Percentiles rank a stretch among this genome's conserved stretches.
Evolutionary conservation across 148 eudicot species (phyloP).

Genomic region (Rhododendron ovatum): DNA sequence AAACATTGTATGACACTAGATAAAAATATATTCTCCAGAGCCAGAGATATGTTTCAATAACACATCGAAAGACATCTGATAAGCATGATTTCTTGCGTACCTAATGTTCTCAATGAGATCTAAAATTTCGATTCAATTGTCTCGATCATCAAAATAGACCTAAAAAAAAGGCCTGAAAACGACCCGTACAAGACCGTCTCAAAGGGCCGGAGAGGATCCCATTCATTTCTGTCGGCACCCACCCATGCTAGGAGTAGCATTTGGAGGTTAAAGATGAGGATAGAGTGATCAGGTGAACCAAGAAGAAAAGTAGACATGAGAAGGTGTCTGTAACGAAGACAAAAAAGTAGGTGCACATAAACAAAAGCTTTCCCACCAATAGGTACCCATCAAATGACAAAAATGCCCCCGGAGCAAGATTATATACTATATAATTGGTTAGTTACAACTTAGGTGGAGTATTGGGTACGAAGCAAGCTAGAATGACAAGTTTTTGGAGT

Average conservation of each 20-base stretch:
- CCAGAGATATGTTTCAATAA: too few species aligned
- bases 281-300: background rate
- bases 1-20: too few species aligned
- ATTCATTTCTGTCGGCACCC: background rate
- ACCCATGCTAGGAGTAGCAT: background rate
- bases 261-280: background rate
- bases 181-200: background rate
- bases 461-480: background rate
- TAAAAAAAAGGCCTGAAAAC: too few species aligned
- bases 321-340: background rate
- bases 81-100: too few species aligned
- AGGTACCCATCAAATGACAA: background rate
- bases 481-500: background rate
- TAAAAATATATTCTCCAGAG: too few species aligned
- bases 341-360: background rate
- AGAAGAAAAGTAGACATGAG: background rate
- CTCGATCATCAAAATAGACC: background rate
- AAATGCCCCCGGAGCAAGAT: background rate
- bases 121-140: too few species aligned
- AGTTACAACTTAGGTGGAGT: slow-evolving; percentile 12
- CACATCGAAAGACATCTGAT: too few species aligned
- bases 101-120: too few species aligned
- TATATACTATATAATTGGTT: background rate
- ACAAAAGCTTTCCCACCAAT: background rate
- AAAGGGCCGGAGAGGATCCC: background rate